These are phyloP conservation scores for Phytophthora uliginosa DNA, from an alignment of 352 stramenopile genomes.

Conservation along the genomic window DNA sequence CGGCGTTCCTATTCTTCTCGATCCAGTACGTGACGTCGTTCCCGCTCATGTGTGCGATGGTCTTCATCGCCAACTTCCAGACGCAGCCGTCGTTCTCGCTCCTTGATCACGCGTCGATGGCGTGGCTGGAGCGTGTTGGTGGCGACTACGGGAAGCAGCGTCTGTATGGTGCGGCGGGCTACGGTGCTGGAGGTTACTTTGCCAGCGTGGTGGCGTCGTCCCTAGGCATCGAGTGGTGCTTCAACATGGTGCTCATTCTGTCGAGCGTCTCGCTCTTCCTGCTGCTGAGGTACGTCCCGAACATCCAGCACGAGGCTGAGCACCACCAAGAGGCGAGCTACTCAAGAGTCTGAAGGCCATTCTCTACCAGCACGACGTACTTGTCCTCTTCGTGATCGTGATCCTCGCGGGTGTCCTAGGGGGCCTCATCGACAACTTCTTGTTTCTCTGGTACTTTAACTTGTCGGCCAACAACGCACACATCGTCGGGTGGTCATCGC, in stretches of 20 bases:
- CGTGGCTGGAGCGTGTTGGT: constrained; percentile 45
- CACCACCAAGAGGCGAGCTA: constrained; percentile 44
- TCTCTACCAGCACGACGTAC: constrained; percentile 38
- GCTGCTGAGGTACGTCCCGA: constrained; percentile 47
- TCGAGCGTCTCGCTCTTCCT: constrained; percentile 47
- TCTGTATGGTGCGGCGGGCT: constrained; percentile 55
- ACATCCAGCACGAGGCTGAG: constrained; percentile 44
- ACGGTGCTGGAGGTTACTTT: constrained; percentile 51
- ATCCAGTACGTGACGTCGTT: constrained; percentile 58
- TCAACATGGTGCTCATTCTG: constrained; percentile 60
- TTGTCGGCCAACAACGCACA: constrained; percentile 42
- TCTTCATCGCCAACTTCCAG: constrained; percentile 64
- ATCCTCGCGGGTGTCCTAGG: constrained; percentile 45
- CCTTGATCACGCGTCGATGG: constrained; percentile 52
- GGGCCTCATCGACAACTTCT: constrained; percentile 45
- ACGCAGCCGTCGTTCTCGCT: constrained; percentile 52
- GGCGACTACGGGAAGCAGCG: constrained; percentile 65
- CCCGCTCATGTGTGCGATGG: constrained; percentile 50
- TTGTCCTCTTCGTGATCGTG: constrained; percentile 48
- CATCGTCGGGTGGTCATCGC: constrained; percentile 53
- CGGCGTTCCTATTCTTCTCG: constrained; percentile 54
- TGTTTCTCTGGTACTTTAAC: constrained; percentile 51
- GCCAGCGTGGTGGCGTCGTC: constrained; percentile 51
- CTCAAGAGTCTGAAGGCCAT: constrained; percentile 42
- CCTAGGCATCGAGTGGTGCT: constrained; percentile 52